Evolutionary conservation across 148 eudicot genomes (phyloP).

Genomic region (Fallopia convolvulus): DNA sequence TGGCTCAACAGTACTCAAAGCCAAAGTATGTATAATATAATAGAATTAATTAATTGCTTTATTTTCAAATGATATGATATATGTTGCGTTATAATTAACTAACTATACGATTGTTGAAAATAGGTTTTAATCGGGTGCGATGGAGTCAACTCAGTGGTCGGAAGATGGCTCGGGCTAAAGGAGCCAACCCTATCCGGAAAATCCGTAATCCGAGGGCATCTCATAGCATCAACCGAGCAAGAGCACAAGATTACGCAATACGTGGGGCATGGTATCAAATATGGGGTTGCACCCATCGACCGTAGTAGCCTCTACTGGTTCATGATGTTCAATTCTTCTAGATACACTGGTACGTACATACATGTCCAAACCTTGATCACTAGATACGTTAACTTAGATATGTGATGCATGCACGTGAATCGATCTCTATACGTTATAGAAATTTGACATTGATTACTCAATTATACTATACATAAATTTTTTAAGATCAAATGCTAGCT

Average conservation of each 20-base stretch:
- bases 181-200: conserved; percentile 7
- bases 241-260: conserved; percentile 11
- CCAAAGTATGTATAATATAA: conserved; percentile 19
- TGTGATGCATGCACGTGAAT: no score
- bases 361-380: not conserved
- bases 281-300: conserved; percentile 25
- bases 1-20: conserved; percentile 33
- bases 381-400: no score
- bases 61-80: not conserved
- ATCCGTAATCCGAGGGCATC: conserved; percentile 1
- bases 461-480: no score
- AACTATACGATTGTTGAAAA: no score
- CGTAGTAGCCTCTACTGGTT: conserved; percentile 25
- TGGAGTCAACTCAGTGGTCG: conserved; percentile 28
- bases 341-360: not conserved
- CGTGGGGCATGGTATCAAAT: conserved; percentile 25
- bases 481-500: no score
- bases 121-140: conserved; percentile 49
- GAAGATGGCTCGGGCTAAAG: conserved; percentile 15
- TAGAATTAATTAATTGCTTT: not conserved
- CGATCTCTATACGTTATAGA: no score
- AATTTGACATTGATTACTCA: no score
- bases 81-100: no score
- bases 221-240: not conserved
- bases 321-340: conserved; percentile 18